Conservation (phyloP, 1,139 yeast genomes). For the Petasospora rhodanensis region DNA sequence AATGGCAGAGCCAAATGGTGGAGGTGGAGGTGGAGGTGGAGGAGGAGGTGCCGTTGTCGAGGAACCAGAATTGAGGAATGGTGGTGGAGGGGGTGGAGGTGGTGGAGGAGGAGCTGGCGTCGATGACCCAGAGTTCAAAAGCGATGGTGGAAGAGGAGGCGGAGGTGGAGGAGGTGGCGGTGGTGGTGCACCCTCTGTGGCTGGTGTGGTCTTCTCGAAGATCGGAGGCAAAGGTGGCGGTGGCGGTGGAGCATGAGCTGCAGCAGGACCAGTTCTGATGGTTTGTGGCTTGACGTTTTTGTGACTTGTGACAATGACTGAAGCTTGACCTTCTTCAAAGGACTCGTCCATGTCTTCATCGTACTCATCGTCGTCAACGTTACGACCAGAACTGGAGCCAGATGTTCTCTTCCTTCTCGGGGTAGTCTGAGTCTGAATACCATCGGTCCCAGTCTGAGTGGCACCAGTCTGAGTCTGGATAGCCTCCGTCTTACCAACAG, state of each 20-base stretch:
- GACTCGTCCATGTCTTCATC: too few species aligned
- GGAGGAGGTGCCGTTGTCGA: constrained; percentile 26
- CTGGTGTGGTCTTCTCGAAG: constrained; percentile 3
- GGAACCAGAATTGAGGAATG: constrained; percentile 10
- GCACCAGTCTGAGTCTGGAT: constrained; percentile 6
- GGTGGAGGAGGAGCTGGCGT: constrained; percentile 19
- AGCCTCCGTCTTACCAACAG: constrained; percentile 34
- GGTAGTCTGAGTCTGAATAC: background rate
- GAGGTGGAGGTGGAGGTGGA: constrained; percentile 31
- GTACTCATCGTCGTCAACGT: too few species aligned
- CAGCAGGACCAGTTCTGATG: constrained; percentile 1
- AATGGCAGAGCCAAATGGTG: constrained; percentile 11
- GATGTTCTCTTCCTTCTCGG: too few species aligned
- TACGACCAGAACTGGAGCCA: too few species aligned
- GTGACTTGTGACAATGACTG: too few species aligned
- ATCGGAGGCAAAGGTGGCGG: constrained; percentile 9
- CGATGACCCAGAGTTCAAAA: too few species aligned
- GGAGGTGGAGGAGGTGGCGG: constrained; percentile 28
- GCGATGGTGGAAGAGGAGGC: constrained; percentile 9
- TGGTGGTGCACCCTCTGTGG: constrained; percentile 5
- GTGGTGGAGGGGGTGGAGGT: constrained; percentile 22
- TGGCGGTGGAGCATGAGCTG: constrained; percentile 6
- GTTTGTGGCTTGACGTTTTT: too few species aligned
- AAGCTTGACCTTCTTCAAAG: too few species aligned
- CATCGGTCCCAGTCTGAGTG: constrained; percentile 1